A percentile compares a stretch with the other conserved stretches of the same genome.
phyloP scores from a whole-genome alignment of 2,329 filamentous ascomycete species.

The Aspergillus nomiae region DNA sequence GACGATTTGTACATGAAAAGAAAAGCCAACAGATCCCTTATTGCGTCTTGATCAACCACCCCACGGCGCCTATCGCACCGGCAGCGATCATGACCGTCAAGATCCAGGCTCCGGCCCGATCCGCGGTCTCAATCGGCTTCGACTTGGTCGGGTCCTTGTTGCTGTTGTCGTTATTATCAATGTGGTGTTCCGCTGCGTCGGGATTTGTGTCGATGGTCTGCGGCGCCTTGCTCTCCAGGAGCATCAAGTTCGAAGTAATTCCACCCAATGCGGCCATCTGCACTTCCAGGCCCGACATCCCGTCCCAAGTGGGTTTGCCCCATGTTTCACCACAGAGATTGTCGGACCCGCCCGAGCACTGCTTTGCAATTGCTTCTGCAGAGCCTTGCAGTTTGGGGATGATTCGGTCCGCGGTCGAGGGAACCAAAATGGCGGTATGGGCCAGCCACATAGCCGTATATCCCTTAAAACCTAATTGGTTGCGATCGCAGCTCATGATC shows the following conservation, averaged over 20 bases:
- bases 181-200: conserved; percentile 7
- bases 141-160: not conserved
- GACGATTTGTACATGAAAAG: not conserved
- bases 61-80: conserved; percentile 4
- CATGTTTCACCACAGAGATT: conserved; percentile 10
- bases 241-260: conserved; percentile 10
- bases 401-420: conserved; percentile 58
- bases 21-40: not conserved
- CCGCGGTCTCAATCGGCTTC: conserved; percentile 8
- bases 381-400: conserved; percentile 60
- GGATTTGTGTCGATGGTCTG: conserved; percentile 9
- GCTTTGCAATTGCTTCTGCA: conserved; percentile 59
- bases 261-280: conserved; percentile 12
- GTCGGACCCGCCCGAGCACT: conserved; percentile 55
- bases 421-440: conserved; percentile 61
- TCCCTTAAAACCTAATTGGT: conserved; percentile 72
- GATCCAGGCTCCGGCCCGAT: conserved; percentile 11
- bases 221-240: not conserved
- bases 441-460: conserved; percentile 67
- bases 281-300: conserved; percentile 5
- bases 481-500: conserved; percentile 61
- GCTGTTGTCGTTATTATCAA: not conserved
- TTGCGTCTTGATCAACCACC: conserved; percentile 11
- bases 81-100: conserved; percentile 5
- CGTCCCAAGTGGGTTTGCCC: conserved; percentile 7